These are phyloP conservation scores for Microcera coccophila DNA, from an alignment of 2,329 filamentous ascomycete genomes.

Conservation along the genomic window DNA sequence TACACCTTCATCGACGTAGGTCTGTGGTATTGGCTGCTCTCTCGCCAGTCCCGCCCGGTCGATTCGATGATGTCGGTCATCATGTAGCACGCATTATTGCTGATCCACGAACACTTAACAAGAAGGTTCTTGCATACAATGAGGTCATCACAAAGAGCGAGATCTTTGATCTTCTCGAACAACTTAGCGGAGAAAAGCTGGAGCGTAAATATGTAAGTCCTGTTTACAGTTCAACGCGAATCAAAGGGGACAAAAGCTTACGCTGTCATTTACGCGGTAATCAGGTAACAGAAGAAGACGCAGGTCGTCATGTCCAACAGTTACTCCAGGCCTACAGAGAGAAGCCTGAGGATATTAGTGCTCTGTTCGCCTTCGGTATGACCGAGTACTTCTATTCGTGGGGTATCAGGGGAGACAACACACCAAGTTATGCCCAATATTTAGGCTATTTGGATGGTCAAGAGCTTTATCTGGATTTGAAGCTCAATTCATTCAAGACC, in stretches of 20 bases:
- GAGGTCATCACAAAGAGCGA: constrained; percentile 44
- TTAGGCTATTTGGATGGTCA: constrained; percentile 50
- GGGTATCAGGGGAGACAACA: constrained; percentile 51
- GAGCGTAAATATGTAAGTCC: constrained; percentile 11
- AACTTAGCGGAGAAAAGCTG: constrained; percentile 45
- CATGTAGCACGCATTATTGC: constrained; percentile 48
- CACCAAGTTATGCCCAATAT: constrained; percentile 49
- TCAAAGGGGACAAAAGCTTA: no score
- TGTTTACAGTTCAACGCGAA: no score
- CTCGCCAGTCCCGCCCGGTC: constrained; percentile 26
- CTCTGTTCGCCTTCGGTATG: no score
- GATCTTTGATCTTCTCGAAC: constrained; percentile 44
- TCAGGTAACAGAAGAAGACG: no score
- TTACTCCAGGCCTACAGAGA: no score
- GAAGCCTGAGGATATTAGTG: no score
- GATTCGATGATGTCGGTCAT: constrained; percentile 43
- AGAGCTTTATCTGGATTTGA: constrained; percentile 52
- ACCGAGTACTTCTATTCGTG: constrained; percentile 41
- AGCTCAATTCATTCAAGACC: no score
- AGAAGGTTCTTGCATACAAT: constrained; percentile 46
- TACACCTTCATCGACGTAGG: constrained; percentile 57
- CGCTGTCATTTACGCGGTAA: no score
- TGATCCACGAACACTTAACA: constrained; percentile 52
- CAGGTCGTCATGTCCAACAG: no score
- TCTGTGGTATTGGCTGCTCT: constrained; percentile 52